Evolutionary conservation across 2,329 filamentous ascomycete species (phyloP).

Genomic region (Mollisiaceae sp.): DNA sequence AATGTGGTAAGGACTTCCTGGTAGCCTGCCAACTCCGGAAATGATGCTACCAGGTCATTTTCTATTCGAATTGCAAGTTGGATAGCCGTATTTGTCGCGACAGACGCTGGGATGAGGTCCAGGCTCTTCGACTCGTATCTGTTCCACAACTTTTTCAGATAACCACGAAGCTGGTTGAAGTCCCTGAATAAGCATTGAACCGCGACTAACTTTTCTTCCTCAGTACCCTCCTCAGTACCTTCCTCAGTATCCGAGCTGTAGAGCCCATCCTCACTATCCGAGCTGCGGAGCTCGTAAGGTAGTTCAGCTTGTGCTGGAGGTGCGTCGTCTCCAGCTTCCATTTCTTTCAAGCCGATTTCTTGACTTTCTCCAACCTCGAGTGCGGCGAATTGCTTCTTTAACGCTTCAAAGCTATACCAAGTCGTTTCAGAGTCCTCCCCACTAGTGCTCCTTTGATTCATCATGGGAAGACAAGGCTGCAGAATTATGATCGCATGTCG

Average conservation of each 20-base stretch:
- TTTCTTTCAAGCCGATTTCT: too few species aligned
- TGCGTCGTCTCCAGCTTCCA: too few species aligned
- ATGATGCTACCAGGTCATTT: constrained; percentile 9
- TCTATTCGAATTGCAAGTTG: constrained; percentile 19
- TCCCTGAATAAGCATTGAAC: constrained; percentile 24
- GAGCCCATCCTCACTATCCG: too few species aligned
- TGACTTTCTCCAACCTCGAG: too few species aligned
- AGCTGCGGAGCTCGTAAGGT: too few species aligned
- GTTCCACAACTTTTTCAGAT: constrained; percentile 13
- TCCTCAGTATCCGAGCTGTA: not conserved
- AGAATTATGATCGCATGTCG: too few species aligned
- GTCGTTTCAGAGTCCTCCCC: too few species aligned
- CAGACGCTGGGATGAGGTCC: constrained; percentile 24
- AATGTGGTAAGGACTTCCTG: not conserved
- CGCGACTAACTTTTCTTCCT: constrained; percentile 23
- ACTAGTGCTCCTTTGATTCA: too few species aligned
- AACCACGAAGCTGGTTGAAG: constrained; percentile 15
- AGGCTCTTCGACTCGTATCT: constrained; percentile 12
- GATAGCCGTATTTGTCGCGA: constrained; percentile 22
- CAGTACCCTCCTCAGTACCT: not conserved
- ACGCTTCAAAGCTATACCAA: too few species aligned
- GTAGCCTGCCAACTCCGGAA: constrained; percentile 9
- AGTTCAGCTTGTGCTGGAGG: too few species aligned
- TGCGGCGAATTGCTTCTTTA: too few species aligned
- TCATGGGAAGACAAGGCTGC: too few species aligned